phyloP scores from a whole-genome alignment of 306 rosid species.

The Fragaria iinumae region DNA sequence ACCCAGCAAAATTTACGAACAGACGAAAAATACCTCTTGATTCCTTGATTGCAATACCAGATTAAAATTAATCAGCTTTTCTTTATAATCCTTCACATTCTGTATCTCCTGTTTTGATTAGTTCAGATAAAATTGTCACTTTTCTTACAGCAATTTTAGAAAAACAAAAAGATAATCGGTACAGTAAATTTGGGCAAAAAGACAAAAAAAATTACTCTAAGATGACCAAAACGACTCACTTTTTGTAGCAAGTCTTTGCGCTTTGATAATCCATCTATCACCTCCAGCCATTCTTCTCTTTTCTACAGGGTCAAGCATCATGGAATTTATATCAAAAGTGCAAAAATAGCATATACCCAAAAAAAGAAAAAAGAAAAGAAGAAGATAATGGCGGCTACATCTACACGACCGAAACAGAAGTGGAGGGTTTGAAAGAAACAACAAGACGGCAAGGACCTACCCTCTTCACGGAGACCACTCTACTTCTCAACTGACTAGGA shows the following conservation, averaged over 20 bases:
- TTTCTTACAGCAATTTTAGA: slow-evolving; percentile 2
- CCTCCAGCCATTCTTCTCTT: slow-evolving; percentile 36
- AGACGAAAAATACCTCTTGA: slow-evolving; percentile 37
- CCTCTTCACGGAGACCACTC: slow-evolving; percentile 30
- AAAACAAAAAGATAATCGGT: not conserved
- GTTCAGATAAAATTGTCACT: too few relatives aligned
- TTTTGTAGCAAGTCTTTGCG: slow-evolving; percentile 20
- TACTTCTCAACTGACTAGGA: slow-evolving; percentile 17
- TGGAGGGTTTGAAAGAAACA: not conserved
- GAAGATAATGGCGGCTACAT: not conserved
- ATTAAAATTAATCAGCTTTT: slow-evolving; percentile 30
- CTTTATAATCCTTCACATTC: slow-evolving; percentile 27
- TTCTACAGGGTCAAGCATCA: slow-evolving; percentile 32
- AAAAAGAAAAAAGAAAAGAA: not conserved
- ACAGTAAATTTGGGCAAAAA: slow-evolving; percentile 1
- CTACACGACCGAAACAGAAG: not conserved
- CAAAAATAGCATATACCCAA: not conserved
- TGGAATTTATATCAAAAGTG: not conserved
- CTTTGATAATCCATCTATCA: slow-evolving; percentile 26
- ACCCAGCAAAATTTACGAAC: not conserved
- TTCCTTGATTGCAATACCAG: slow-evolving; percentile 39
- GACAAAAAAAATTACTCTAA: not conserved
- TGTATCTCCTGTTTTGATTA: slow-evolving; percentile 42
- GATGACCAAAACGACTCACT: slow-evolving; percentile 32
- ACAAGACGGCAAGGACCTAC: slow-evolving; percentile 25